Conservation (phyloP, 2,329 filamentous ascomycete species). For the Fusarium marasasianum region DNA sequence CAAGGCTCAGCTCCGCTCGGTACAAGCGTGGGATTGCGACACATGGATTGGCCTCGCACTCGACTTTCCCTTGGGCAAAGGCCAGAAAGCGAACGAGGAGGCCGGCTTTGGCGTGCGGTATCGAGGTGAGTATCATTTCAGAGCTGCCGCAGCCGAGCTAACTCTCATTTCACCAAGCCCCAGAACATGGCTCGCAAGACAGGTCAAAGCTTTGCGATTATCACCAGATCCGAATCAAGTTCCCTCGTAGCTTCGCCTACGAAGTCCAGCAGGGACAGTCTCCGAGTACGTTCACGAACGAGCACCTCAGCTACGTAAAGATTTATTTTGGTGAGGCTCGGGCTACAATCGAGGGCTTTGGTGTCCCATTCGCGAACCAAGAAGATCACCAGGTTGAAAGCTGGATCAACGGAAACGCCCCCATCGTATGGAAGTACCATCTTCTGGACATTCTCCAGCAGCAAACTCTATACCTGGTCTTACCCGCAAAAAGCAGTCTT, state of each 20-base stretch:
- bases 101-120: slow-evolving; percentile 5
- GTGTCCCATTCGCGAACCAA: not conserved
- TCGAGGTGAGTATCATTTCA: not conserved
- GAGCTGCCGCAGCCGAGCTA: not conserved
- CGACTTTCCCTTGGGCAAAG: not conserved
- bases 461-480: not conserved
- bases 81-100: not conserved
- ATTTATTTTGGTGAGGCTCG: not conserved
- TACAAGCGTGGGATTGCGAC: not conserved
- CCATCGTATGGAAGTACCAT: not conserved
- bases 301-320: not conserved
- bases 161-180: not conserved
- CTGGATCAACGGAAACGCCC: slow-evolving; percentile 2
- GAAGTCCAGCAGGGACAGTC: not conserved
- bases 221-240: not conserved
- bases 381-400: not conserved
- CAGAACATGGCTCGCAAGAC: not conserved
- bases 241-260: not conserved
- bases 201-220: not conserved
- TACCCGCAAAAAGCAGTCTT: not conserved
- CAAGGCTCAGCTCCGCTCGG: not conserved
- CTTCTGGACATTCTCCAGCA: not conserved
- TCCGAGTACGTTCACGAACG: not conserved
- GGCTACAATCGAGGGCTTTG: not conserved
- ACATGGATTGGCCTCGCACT: not conserved